phyloP scores from a whole-genome alignment of 768 basidiomycete genomes.

The Russula lepida region DNA sequence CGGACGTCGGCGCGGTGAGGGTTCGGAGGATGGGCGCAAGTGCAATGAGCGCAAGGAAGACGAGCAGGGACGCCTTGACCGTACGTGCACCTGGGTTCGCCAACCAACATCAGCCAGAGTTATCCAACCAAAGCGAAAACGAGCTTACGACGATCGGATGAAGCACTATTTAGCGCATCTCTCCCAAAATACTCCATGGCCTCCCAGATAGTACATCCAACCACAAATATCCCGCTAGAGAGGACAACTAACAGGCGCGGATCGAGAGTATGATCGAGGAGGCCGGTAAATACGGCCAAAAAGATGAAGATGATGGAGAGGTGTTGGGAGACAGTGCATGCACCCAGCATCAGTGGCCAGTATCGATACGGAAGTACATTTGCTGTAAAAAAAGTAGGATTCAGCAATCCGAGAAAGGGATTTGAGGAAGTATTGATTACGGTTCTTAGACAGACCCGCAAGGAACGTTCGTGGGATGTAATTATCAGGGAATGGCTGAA shows the following conservation, averaged over 20 bases:
- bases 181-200: constrained; percentile 36
- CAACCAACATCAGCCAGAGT: constrained; percentile 2
- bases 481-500: constrained; percentile 72
- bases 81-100: constrained; percentile 51
- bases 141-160: constrained; percentile 10
- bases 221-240: constrained; percentile 50
- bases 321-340: constrained; percentile 79
- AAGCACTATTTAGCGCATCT: constrained; percentile 21
- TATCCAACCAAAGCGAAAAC: neutral
- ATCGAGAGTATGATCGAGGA: constrained; percentile 56
- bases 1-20: constrained; percentile 88
- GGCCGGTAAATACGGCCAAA: constrained; percentile 65
- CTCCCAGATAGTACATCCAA: constrained; percentile 59
- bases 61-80: constrained; percentile 74
- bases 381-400: constrained; percentile 35
- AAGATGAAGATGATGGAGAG: constrained; percentile 75
- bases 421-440: constrained; percentile 31
- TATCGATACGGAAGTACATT: constrained; percentile 78
- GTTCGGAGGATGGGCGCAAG: constrained; percentile 88
- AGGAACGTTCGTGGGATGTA: constrained; percentile 77
- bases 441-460: constrained; percentile 67
- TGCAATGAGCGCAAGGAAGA: constrained; percentile 82
- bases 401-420: constrained; percentile 3
- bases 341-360: constrained; percentile 57
- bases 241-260: constrained; percentile 61